These are phyloP conservation scores for Alternaria hordeiaustralica DNA, from an alignment of 2,329 filamentous ascomycete genomes.

Conservation along the genomic window DNA sequence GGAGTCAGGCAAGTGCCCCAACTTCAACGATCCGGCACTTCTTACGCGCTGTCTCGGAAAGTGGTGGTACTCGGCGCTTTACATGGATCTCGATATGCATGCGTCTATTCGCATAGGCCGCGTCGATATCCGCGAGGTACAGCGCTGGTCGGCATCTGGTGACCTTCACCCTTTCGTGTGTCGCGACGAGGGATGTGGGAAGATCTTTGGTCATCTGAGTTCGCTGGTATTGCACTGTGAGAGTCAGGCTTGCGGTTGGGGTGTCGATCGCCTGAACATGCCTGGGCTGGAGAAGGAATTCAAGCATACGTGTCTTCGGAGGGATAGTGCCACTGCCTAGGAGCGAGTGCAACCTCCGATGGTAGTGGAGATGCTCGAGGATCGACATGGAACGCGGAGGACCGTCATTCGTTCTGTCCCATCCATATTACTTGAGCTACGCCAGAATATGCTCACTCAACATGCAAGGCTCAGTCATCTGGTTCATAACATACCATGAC, in stretches of 20 bases:
- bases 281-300: conserved; percentile 31
- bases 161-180: conserved; percentile 40
- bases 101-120: conserved; percentile 37
- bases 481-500: not conserved
- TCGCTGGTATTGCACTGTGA: conserved; percentile 39
- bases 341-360: not conserved
- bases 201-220: conserved; percentile 35
- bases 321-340: conserved; percentile 1
- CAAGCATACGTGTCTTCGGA: conserved; percentile 8
- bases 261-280: conserved; percentile 31
- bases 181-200: conserved; percentile 30
- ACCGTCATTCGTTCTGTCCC: not conserved
- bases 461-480: not conserved
- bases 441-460: not conserved
- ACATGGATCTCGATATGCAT: conserved; percentile 46
- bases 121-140: conserved; percentile 27
- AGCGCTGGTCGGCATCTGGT: conserved; percentile 31
- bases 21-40: conserved; percentile 64
- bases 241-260: conserved; percentile 36
- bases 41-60: conserved; percentile 34
- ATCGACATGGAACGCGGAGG: not conserved
- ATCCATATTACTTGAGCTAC: not conserved
- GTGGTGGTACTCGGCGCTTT: conserved; percentile 44
- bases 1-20: conserved; percentile 70
- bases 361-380: not conserved